Base-by-base conservation (phyloP, 163 green algal species). In the Volvox carteri region DNA sequence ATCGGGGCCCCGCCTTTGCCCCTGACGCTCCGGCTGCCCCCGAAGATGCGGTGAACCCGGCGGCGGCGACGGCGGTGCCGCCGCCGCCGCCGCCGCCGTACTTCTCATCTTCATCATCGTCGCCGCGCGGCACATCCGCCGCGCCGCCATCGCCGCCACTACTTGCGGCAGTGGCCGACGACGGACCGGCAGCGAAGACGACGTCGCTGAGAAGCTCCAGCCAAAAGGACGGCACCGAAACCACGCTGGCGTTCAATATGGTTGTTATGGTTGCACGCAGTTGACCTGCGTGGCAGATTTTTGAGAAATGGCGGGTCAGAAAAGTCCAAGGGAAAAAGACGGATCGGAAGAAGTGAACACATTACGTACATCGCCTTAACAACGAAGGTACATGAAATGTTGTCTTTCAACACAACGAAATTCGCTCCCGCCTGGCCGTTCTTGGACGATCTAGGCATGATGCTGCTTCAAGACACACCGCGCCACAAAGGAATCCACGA, bases 211-310 rank as follows among this genome's bases (percentile, higher is more conserved):
- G 96, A 14, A 97, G 92, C 19, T 76, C 85, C 25, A 98, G 85
- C 97, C 97, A 99, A 86, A 92, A 90, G n/a, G 89, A 92, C 30
- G 96, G 96, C 35, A 86, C 52, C 1, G 25, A 7, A 0, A 78
- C 77, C 21, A 86, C 94, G 3, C 92, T 92, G 0, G 92, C 94
- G 8, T 76, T 78, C 76, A 98, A 92, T 87, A 99, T 90, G 5
- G 93, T 93, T 42, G 92, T 79, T 35, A 99, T 86, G 7, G 94
- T 96, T 25, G 92, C 91, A n/a, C 93, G 91, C 16, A 98, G 88
- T 33, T 96, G 94, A 1, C 58, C 86, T 70, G 84, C 39, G 75
- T 41, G 23, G 21, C 4, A 19, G 56, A n/a, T n/a, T n/a, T n/a
- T n/a, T n/a, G n/a, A n/a, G n/a, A n/a, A n/a, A n/a, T 65, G 54